Evolutionary conservation across 495 filamentous ascomycete genomes (phyloP).

Genomic region (Extremus antarcticus): DNA sequence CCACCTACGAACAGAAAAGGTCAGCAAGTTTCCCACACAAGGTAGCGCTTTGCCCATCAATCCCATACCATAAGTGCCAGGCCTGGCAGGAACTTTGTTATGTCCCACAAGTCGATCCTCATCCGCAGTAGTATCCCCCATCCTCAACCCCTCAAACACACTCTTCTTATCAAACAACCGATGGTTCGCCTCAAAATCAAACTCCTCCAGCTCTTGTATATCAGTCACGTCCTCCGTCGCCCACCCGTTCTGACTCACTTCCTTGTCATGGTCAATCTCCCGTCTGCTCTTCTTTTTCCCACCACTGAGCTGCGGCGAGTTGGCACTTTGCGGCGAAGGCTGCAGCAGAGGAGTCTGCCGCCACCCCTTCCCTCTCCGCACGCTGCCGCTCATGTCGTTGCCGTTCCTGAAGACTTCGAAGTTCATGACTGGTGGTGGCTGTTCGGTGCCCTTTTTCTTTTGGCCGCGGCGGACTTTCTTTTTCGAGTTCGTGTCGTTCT

Average conservation of each 20-base stretch:
- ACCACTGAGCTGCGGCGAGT: constrained; percentile 20
- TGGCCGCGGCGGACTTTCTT: constrained; percentile 14
- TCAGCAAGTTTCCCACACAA: too few species aligned
- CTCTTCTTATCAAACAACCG: constrained; percentile 88
- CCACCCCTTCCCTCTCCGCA: constrained; percentile 53
- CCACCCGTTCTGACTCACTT: constrained; percentile 72
- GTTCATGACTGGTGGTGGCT: constrained; percentile 18
- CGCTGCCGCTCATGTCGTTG: constrained; percentile 16
- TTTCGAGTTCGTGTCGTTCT: constrained; percentile 3
- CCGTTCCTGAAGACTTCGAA: constrained; percentile 20
- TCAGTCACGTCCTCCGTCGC: constrained; percentile 93
- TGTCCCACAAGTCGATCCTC: constrained; percentile 80
- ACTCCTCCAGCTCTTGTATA: constrained; percentile 89
- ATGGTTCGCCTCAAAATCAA: constrained; percentile 78
- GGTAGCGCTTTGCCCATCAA: too few species aligned
- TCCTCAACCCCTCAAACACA: constrained; percentile 77
- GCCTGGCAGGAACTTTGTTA: constrained; percentile 59
- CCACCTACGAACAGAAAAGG: too few species aligned
- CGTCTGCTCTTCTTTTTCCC: constrained; percentile 23
- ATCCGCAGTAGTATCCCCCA: constrained; percentile 79
- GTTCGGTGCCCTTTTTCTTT: constrained; percentile 19
- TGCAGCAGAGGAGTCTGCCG: constrained; percentile 68
- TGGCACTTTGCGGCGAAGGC: constrained; percentile 28
- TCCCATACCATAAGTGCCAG: constrained; percentile 68
- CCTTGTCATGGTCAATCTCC: constrained; percentile 44